Percentiles rank a stretch among this genome's conserved stretches.
Evolutionary conservation across 2,329 filamentous ascomycete species (phyloP).

Genomic region (Hypoxylon sp.): DNA sequence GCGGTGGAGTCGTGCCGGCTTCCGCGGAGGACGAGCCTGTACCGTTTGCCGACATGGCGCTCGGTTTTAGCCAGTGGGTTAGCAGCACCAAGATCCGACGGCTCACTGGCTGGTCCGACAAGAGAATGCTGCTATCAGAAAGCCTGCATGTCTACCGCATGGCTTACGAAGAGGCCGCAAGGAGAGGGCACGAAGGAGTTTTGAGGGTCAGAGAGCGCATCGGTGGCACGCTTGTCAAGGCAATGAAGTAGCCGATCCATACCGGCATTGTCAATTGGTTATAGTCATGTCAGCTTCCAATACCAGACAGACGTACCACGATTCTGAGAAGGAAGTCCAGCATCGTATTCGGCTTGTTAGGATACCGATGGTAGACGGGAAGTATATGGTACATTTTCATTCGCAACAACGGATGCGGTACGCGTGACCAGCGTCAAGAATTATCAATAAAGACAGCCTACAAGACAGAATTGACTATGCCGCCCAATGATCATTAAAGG

Average conservation of each 20-base stretch:
- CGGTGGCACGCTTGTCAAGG: not conserved
- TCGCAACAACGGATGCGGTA: too few species aligned
- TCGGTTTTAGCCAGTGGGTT: constrained; percentile 54
- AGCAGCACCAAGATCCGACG: constrained; percentile 51
- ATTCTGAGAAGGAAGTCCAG: too few species aligned
- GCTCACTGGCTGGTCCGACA: constrained; percentile 53
- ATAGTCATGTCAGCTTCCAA: not conserved
- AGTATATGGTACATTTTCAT: too few species aligned
- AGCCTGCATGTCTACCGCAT: constrained; percentile 48
- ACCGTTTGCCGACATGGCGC: constrained; percentile 31
- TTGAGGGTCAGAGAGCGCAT: constrained; percentile 37
- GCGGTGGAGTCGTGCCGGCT: constrained; percentile 41
- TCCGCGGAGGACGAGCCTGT: constrained; percentile 12
- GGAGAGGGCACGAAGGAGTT: constrained; percentile 39
- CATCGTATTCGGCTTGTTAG: too few species aligned
- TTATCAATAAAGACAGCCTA: too few species aligned
- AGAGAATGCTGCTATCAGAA: constrained; percentile 49
- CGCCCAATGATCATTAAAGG: constrained; percentile 35
- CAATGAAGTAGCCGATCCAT: not conserved
- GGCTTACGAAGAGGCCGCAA: constrained; percentile 49
- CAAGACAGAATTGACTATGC: too few species aligned
- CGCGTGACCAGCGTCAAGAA: too few species aligned
- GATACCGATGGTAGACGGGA: too few species aligned
- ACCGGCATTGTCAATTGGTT: too few species aligned
- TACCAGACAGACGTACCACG: too few species aligned